These are phyloP conservation scores for Pisolithus orientalis DNA, from an alignment of 768 basidiomycete genomes.

Conservation along the genomic window DNA sequence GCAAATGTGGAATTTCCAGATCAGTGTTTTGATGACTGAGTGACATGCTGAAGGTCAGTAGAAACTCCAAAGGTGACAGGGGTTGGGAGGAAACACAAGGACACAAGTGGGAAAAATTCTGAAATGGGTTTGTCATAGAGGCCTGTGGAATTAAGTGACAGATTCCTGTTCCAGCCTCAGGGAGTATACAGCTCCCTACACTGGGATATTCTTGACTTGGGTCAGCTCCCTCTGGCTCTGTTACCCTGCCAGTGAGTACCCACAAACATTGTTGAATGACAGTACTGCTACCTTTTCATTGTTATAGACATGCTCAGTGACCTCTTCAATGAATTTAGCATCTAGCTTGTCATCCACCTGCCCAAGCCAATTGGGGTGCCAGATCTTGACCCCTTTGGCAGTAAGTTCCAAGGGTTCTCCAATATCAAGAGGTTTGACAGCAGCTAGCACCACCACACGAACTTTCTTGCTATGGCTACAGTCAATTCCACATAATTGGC, in stretches of 20 bases:
- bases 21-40: too few relatives aligned
- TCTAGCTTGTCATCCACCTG: not conserved
- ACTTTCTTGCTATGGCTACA: not conserved
- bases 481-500: too few relatives aligned
- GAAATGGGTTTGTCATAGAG: too few relatives aligned
- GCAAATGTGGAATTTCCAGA: too few relatives aligned
- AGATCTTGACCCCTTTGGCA: not conserved
- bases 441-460: not conserved
- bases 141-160: too few relatives aligned
- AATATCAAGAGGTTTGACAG: not conserved
- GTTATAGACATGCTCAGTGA: not conserved
- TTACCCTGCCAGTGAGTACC: not conserved
- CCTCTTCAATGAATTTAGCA: not conserved
- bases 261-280: not conserved
- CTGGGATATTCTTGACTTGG: not conserved
- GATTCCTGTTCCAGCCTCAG: too few relatives aligned
- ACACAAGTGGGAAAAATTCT: too few relatives aligned
- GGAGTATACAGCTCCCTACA: too few relatives aligned
- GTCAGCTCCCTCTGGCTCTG: not conserved
- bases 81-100: too few relatives aligned
- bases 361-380: constrained; percentile 1
- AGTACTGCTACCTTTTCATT: not conserved
- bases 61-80: too few relatives aligned
- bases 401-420: not conserved
- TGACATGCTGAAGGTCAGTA: too few relatives aligned